phyloP scores from a whole-genome alignment of 495 filamentous ascomycete species.

The Aspergillus funiculosus region DNA sequence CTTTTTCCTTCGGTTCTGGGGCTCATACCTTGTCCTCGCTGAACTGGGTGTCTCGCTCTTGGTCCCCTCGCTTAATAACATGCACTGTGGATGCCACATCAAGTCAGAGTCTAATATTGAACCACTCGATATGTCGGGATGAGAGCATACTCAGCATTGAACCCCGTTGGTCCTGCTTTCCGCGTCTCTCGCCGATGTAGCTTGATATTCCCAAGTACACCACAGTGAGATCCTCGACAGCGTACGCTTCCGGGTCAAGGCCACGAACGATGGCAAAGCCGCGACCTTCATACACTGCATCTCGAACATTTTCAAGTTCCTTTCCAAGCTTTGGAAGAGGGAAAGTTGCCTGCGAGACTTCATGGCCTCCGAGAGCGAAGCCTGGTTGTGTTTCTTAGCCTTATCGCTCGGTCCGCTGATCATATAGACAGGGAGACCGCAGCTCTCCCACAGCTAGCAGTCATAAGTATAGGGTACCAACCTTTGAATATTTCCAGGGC shows the following conservation, averaged over 20 bases:
- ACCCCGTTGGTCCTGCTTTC: constrained; percentile 38
- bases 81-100: constrained; percentile 5
- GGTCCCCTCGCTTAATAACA: constrained; percentile 10
- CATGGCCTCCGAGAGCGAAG: constrained; percentile 7
- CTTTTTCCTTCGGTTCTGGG: no score
- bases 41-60: constrained; percentile 9
- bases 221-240: constrained; percentile 41
- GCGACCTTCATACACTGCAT: constrained; percentile 30
- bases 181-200: constrained; percentile 46
- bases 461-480: background rate
- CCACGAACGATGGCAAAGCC: constrained; percentile 48
- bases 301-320: constrained; percentile 6
- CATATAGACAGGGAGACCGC: background rate
- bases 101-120: background rate
- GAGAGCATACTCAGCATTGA: constrained; percentile 12
- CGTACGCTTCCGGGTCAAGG: constrained; percentile 34
- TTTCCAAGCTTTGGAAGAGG: constrained; percentile 17
- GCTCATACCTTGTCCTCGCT: constrained; percentile 16
- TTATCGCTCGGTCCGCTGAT: background rate
- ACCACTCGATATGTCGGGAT: background rate
- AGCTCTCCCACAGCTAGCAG: background rate
- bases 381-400: constrained; percentile 7
- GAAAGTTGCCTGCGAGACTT: constrained; percentile 15
- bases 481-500: constrained; percentile 13
- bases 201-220: constrained; percentile 47